Evolutionary conservation across 805 yeast species (phyloP), one percentile per base, ranked within the genome.

Genomic region (Metschnikowia baotianmanensis): DNA sequence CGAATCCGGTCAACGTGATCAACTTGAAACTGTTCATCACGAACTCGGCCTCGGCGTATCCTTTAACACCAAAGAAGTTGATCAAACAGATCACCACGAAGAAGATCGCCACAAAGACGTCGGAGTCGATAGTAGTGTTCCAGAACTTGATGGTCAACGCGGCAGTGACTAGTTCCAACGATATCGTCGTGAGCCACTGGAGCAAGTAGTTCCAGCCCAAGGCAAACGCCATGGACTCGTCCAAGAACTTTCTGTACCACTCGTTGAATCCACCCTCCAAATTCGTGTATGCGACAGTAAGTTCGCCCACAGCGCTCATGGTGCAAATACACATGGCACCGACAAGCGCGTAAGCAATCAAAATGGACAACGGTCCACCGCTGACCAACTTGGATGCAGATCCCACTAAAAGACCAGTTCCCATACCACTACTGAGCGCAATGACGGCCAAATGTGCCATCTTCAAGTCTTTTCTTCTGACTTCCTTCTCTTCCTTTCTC

Each of bases 201-300:
- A 52, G 53, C 48, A 57, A 62, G 53, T 59, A 65, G 48, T 63
- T 65, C 69, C 69, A 64, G 7, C 69, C 70, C 32, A 63, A 44
- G 4, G 68, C 65, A 51, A 65, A 65, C 15, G 64, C 71, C 34
- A 64, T 36, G 20, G 65, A 58, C 43, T 65, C 69, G 42, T 64
- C 69, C 39, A 65, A 56, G 35, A 63, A 62, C 47, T 62, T 59
- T 28, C 53, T 30, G 34, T 57, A 57, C 48, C 55, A 59, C 24
- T 55, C 53, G 39, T 59, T 59, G 51, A 58, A 59, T 5, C 63
- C 63, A 17, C 62, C 62, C 16, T 78, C 67, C 38, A 82, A 63
- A 25, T 71, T 68, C 28, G 77, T 65, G 51, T 77, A 82, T 12
- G 77, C 72, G 37, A 80, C 80, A 1, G 86, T 82, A 65, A 82